phyloP scores from a whole-genome alignment of 2,329 filamentous ascomycete genomes.

The Fusarium hainanense region DNA sequence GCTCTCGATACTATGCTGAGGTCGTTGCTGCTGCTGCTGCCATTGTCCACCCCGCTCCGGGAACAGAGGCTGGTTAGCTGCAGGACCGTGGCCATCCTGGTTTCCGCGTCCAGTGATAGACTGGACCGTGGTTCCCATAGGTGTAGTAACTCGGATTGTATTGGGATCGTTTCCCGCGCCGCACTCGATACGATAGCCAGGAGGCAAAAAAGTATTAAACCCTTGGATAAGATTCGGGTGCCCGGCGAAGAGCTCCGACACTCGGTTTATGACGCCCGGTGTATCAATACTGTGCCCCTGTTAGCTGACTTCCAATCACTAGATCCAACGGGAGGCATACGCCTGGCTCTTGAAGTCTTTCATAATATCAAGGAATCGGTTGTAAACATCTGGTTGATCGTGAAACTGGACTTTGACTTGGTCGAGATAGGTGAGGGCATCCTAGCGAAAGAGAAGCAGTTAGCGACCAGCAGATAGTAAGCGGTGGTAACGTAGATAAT shows the following conservation, averaged over 20 bases:
- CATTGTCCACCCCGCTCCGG: slow-evolving; percentile 63
- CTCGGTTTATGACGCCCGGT: slow-evolving; percentile 94
- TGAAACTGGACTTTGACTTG: slow-evolving; percentile 99
- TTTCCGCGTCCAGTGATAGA: slow-evolving; percentile 74
- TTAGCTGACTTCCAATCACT: slow-evolving; percentile 42
- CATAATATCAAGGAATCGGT: slow-evolving; percentile 97
- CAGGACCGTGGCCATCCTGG: slow-evolving; percentile 57
- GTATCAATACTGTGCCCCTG: slow-evolving; percentile 80
- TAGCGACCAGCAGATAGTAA: slow-evolving; percentile 10
- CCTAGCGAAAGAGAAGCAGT: slow-evolving; percentile 50
- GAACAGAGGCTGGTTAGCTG: slow-evolving; percentile 58
- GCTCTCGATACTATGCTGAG: slow-evolving; percentile 70
- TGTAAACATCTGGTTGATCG: slow-evolving; percentile 97
- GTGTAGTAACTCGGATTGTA: slow-evolving; percentile 95
- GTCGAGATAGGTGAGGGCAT: slow-evolving; percentile 93
- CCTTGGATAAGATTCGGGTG: slow-evolving; percentile 96
- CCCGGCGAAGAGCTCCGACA: slow-evolving; percentile 94
- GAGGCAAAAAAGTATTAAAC: slow-evolving; percentile 97
- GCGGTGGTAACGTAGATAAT: slow-evolving; percentile 5
- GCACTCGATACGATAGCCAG: slow-evolving; percentile 96
- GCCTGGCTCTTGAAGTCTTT: slow-evolving; percentile 99
- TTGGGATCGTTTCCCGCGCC: slow-evolving; percentile 94
- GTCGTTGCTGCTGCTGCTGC: slow-evolving; percentile 58
- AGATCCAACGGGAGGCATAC: slow-evolving; percentile 61
- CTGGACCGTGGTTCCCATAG: slow-evolving; percentile 95